Evolutionary conservation across 192 early-diverging fungal genomes (phyloP), one percentile per base, ranked within the genome.

Genomic region (Entrophospora sp.): DNA sequence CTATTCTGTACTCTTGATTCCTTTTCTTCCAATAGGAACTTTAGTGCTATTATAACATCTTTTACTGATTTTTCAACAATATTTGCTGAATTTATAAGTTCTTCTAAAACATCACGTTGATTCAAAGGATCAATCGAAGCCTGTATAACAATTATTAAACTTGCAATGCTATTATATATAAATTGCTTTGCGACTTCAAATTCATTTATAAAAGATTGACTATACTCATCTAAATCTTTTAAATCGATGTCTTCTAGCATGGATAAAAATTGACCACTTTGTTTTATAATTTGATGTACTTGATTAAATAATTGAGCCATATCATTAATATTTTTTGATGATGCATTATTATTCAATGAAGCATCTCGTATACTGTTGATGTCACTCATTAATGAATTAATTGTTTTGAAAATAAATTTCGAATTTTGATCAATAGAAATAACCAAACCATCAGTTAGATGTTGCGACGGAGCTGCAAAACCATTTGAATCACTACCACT

Each of bases 161-260:
- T 75, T 1, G 86, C 77, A 36, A 89, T 71, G 45, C 77, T 78
- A 65, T 88, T 85, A 77, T 84, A 87, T 32, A 90, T 69, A 4
- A 69, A 61, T 49, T 85, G 79, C 58, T 86, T 83, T 31, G 82
- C 76, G 51, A 76, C 69, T 57, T 83, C 81, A 69, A 90, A 84
- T 18, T 88, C 67, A 35, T 73, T 69, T 36, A 69, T 73, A 31
- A 66, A 30, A 5, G 27, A 14, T 42, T 14, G 27, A 55, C 64
- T 55, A 32, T 49, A 32, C 22, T 52, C 48, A 55, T 55, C 38
- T 5, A 73, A 64, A 43, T 77, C 75, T 31, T 71, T 46, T 7
- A 77, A 61, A 52, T 55, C 60, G 12, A 68, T 67, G 37, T 67
- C 53, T 43, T 77, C 71, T 37, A 68, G 61, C 55, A 77, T 36